Percentiles rank a stretch among this genome's conserved stretches.
phyloP scores from a whole-genome alignment of 1,284 basidiomycete genomes.

The Moniliella sp. region DNA sequence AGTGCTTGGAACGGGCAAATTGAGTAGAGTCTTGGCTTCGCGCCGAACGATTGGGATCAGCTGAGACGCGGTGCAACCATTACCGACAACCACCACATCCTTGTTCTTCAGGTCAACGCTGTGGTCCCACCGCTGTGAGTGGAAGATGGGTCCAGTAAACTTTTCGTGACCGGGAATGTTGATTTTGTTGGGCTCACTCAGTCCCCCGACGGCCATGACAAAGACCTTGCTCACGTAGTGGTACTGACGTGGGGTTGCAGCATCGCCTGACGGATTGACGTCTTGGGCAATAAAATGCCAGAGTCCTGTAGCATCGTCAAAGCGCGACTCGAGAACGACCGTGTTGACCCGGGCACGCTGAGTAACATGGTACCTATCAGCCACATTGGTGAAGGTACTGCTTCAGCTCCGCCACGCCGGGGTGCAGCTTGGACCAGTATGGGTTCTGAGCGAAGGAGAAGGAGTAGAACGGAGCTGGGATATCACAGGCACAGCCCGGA shows the following conservation, averaged over 20 bases:
- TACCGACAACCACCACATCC: constrained; percentile 30
- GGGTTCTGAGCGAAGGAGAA: too few relatives aligned
- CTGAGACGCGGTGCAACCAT: constrained; percentile 26
- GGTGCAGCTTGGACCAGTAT: too few relatives aligned
- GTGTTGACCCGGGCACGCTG: too few relatives aligned
- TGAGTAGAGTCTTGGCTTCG: background rate
- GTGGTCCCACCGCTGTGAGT: constrained; percentile 33
- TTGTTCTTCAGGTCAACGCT: constrained; percentile 27
- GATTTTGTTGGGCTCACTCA: constrained; percentile 23
- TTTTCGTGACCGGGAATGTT: constrained; percentile 19
- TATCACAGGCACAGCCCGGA: too few relatives aligned
- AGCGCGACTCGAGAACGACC: constrained; percentile 15
- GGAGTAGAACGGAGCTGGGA: too few relatives aligned
- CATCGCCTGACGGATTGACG: too few relatives aligned
- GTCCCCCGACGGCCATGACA: constrained; percentile 21
- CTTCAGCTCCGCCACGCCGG: too few relatives aligned
- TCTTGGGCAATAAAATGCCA: constrained; percentile 5
- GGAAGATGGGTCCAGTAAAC: constrained; percentile 24
- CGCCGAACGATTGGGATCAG: too few relatives aligned
- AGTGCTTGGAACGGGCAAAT: constrained; percentile 8
- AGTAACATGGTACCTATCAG: too few relatives aligned
- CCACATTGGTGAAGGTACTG: too few relatives aligned
- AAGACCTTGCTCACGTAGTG: constrained; percentile 27
- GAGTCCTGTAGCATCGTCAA: constrained; percentile 14
- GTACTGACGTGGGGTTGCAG: too few relatives aligned